A percentile compares a stretch with the other conserved stretches of the same genome.
Evolutionary conservation across 257 asterid species (phyloP).

Genomic region (Plantago major): DNA sequence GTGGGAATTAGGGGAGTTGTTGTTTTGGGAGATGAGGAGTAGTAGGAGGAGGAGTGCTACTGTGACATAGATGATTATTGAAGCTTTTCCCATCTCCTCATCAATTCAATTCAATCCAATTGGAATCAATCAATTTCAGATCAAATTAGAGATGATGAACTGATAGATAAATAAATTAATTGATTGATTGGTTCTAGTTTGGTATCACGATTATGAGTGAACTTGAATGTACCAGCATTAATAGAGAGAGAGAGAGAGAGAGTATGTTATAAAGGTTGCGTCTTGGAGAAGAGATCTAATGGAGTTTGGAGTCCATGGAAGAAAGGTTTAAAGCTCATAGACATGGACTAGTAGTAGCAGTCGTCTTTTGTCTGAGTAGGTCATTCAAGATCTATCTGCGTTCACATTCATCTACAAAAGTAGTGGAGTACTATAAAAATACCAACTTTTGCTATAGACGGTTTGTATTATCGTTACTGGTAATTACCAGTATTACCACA

Average conservation of each 20-base stretch:
- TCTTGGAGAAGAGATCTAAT: background rate
- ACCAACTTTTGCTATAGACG: too few relatives aligned
- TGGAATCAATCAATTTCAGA: too few relatives aligned
- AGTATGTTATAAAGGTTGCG: background rate
- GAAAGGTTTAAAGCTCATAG: too few relatives aligned
- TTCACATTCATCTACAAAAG: background rate
- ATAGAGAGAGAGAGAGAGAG: too few relatives aligned
- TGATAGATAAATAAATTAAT: background rate
- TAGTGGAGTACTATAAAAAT: too few relatives aligned
- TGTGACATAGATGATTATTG: slow-evolving; percentile 62
- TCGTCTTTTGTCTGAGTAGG: background rate
- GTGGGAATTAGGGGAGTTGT: slow-evolving; percentile 29
- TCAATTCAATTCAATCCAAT: slow-evolving; percentile 18
- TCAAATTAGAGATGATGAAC: background rate
- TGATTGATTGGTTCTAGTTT: background rate
- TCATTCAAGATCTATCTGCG: too few relatives aligned
- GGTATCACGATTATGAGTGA: background rate
- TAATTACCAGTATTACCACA: too few relatives aligned
- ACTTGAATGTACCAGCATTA: background rate
- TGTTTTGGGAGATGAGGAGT: slow-evolving; percentile 62
- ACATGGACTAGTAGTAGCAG: too few relatives aligned
- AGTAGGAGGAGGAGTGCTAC: slow-evolving; percentile 52
- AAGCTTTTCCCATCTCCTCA: slow-evolving; percentile 68
- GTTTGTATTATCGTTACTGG: too few relatives aligned
- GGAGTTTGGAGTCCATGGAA: background rate